These are phyloP conservation scores for Ceratocystiopsis minuta DNA, from an alignment of 2,329 filamentous ascomycete species.

Conservation along the genomic window DNA sequence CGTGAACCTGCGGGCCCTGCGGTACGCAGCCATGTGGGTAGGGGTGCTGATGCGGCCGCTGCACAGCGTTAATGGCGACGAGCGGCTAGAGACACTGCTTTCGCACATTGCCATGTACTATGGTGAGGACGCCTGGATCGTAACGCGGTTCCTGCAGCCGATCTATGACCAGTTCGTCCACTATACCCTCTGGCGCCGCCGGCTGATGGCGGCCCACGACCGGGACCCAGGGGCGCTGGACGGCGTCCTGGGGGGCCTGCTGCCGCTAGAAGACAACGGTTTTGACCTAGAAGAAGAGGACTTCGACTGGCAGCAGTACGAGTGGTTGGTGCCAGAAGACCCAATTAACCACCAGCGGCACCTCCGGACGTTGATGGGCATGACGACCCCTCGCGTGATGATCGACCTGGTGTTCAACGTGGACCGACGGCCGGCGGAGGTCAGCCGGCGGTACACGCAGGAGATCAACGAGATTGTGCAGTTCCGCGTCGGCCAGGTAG, in stretches of 20 bases:
- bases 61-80: slow-evolving; percentile 33
- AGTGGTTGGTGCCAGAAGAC: background rate
- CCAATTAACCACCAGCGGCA: background rate
- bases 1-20: slow-evolving; percentile 36
- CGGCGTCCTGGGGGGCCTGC: no score
- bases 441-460: slow-evolving; percentile 17
- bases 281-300: no score
- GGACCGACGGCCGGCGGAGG: slow-evolving; percentile 23
- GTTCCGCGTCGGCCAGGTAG: slow-evolving; percentile 66
- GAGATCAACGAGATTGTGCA: slow-evolving; percentile 25
- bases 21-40: slow-evolving; percentile 62
- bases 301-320: background rate
- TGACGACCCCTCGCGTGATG: slow-evolving; percentile 18
- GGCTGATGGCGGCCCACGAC: no score
- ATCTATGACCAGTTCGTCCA: slow-evolving; percentile 28
- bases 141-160: slow-evolving; percentile 50
- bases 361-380: slow-evolving; percentile 10
- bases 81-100: slow-evolving; percentile 45
- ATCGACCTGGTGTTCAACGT: slow-evolving; percentile 24
- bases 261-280: no score
- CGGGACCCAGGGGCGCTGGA: no score
- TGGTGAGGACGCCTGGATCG: slow-evolving; percentile 52
- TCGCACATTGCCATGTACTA: slow-evolving; percentile 46
- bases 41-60: slow-evolving; percentile 35
- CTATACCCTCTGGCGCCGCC: no score